These are phyloP conservation scores for Pseudozyma thailandica DNA, from an alignment of 1,284 basidiomycete genomes.

Conservation along the genomic window DNA sequence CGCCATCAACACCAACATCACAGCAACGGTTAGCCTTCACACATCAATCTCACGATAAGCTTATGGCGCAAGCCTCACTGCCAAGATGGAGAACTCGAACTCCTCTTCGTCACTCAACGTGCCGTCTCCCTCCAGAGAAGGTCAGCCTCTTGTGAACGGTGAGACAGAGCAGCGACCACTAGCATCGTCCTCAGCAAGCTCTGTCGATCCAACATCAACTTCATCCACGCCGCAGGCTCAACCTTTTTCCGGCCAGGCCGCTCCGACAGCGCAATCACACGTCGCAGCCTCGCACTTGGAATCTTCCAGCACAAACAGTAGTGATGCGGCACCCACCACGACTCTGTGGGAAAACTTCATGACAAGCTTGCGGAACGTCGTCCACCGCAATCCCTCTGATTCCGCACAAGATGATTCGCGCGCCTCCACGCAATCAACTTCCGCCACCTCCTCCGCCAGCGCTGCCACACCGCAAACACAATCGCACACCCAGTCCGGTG, in stretches of 20 bases:
- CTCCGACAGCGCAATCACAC: not conserved
- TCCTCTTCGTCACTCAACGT: conserved; percentile 4
- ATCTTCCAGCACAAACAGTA: not conserved
- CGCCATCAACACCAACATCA: no score
- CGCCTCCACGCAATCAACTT: not conserved
- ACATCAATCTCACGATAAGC: no score
- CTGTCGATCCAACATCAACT: not conserved
- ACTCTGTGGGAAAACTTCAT: conserved; percentile 42
- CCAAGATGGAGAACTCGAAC: conserved; percentile 23
- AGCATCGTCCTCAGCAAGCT: not conserved
- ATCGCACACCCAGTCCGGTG: not conserved
- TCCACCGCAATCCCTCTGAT: conserved; percentile 6
- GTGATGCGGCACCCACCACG: conserved; percentile 7
- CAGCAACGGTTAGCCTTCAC: no score
- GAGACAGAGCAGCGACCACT: not conserved
- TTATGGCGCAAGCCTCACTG: conserved; percentile 9
- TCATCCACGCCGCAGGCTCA: not conserved
- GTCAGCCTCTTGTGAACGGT: not conserved
- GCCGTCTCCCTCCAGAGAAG: not conserved
- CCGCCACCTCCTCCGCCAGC: not conserved
- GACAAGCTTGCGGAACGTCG: conserved; percentile 26
- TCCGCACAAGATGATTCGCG: not conserved
- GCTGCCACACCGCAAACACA: not conserved
- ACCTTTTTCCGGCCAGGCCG: not conserved
- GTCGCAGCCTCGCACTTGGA: not conserved